Evolutionary conservation across 495 filamentous ascomycete species (phyloP).

Genomic region (Penicillium salamii): DNA sequence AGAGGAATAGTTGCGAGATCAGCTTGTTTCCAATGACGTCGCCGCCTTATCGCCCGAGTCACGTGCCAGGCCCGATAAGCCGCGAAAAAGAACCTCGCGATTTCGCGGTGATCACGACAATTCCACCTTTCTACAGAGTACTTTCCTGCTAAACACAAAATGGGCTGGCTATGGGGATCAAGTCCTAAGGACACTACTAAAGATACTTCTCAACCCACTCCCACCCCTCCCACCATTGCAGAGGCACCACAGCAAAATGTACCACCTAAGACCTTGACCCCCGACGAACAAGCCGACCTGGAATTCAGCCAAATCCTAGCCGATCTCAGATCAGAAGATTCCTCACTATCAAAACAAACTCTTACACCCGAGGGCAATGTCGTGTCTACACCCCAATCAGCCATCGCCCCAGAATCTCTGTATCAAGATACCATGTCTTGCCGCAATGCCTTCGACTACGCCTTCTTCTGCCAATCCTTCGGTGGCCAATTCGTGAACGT

Average conservation of each 20-base stretch:
- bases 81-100: conserved; percentile 8
- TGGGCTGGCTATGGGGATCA: conserved; percentile 54
- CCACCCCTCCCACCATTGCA: conserved; percentile 14
- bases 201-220: conserved; percentile 15
- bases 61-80: conserved; percentile 3
- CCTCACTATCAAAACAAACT: conserved; percentile 19
- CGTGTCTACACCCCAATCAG: conserved; percentile 23
- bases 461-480: conserved; percentile 92
- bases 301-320: conserved; percentile 61
- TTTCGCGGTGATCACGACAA: neutral
- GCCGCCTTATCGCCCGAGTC: conserved; percentile 3
- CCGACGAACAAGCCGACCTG: conserved; percentile 58
- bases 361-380: conserved; percentile 11
- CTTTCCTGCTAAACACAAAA: conserved; percentile 15
- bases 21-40: conserved; percentile 12
- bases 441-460: conserved; percentile 83
- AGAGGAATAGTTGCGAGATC: neutral
- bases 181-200: conserved; percentile 26
- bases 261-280: conserved; percentile 42
- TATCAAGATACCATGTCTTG: conserved; percentile 85
- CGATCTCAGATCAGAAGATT: conserved; percentile 41
- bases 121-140: neutral
- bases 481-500: conserved; percentile 84
- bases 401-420: conserved; percentile 58
- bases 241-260: conserved; percentile 13